Conservation (phyloP, 495 filamentous ascomycete genomes). For the Trypethelium eluteriae region DNA sequence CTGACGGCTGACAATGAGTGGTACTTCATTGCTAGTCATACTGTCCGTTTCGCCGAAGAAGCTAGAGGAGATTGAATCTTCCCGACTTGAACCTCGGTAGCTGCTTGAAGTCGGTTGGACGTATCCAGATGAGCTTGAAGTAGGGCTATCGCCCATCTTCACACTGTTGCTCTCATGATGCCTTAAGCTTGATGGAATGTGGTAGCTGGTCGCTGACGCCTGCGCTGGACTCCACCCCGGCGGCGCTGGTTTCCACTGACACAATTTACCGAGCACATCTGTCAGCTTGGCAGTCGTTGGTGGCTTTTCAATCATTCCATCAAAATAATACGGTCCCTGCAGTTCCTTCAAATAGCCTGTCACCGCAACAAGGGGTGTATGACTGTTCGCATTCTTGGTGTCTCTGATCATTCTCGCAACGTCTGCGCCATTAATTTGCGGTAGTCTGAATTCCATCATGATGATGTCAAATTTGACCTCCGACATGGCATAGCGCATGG, state of each 20-base stretch:
- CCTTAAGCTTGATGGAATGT: conserved; percentile 51
- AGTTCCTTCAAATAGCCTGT: conserved; percentile 96
- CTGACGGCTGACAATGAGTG: conserved; percentile 64
- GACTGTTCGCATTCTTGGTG: conserved; percentile 86
- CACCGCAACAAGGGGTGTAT: conserved; percentile 93
- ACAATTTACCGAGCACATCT: conserved; percentile 75
- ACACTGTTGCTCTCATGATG: conserved; percentile 42
- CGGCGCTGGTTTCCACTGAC: conserved; percentile 80
- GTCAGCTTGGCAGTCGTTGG: conserved; percentile 82
- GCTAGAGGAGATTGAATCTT: conserved; percentile 80
- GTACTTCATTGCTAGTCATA: conserved; percentile 67
- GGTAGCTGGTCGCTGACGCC: conserved; percentile 43
- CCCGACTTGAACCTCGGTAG: conserved; percentile 67
- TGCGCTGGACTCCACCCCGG: conserved; percentile 36
- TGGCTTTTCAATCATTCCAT: conserved; percentile 89
- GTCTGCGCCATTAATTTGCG: conserved; percentile 87
- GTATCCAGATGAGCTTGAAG: conserved; percentile 72
- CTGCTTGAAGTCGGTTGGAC: conserved; percentile 60
- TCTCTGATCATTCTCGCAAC: conserved; percentile 95
- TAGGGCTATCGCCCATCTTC: conserved; percentile 71
- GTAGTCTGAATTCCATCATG: conserved; percentile 92
- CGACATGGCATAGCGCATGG: conserved; percentile 81
- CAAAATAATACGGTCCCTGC: conserved; percentile 87
- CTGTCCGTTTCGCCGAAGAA: conserved; percentile 79
- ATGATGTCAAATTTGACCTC: conserved; percentile 94